phyloP scores from a whole-genome alignment of 371 early-diverging fungal genomes.

The Mucor sp. region DNA sequence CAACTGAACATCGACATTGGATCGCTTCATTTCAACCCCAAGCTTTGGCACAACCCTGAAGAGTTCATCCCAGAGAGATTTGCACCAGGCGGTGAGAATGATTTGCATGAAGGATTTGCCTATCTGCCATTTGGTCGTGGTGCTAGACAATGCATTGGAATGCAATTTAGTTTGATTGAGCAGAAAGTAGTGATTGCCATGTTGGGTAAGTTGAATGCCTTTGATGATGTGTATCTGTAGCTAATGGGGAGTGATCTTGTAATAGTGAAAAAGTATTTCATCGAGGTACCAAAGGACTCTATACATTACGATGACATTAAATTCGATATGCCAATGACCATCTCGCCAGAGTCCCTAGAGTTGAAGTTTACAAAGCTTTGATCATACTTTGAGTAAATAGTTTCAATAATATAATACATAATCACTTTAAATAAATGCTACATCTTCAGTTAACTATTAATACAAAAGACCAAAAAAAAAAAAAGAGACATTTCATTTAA shows the following conservation, averaged over 20 bases:
- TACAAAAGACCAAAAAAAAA: no score
- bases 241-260: not conserved
- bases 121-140: conserved; percentile 55
- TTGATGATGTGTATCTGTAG: no score
- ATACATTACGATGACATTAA: conserved; percentile 23
- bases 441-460: no score
- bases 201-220: conserved; percentile 24
- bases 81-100: conserved; percentile 12
- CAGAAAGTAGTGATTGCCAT: conserved; percentile 48
- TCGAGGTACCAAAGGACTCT: conserved; percentile 26
- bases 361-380: conserved; percentile 21
- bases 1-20: conserved; percentile 35
- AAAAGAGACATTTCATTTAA: no score
- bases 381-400: no score
- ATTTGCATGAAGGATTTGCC: conserved; percentile 14
- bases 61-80: conserved; percentile 29
- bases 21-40: conserved; percentile 9
- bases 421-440: not conserved
- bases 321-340: conserved; percentile 13
- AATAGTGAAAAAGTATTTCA: conserved; percentile 34
- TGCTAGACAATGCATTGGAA: conserved; percentile 52
- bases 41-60: conserved; percentile 19
- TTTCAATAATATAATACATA: not conserved
- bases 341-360: conserved; percentile 8
- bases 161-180: conserved; percentile 50